A percentile compares a stretch with the other conserved stretches of the same genome.
Evolutionary conservation across 257 asterid genomes (phyloP).

Genomic region (Lithospermum erythrorhizon): DNA sequence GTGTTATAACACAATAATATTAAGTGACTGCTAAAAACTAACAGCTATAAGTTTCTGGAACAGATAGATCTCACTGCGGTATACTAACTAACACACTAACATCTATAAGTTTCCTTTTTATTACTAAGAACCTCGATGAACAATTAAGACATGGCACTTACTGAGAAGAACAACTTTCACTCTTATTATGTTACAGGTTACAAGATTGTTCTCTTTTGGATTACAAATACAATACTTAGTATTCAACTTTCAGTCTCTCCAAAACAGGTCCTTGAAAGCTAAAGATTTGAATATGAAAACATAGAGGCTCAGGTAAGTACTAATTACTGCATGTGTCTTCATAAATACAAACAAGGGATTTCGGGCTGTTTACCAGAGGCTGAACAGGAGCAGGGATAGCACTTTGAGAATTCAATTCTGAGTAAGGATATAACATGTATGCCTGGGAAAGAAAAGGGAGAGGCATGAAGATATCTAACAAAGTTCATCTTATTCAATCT

Average conservation of each 20-base stretch:
- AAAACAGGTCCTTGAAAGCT: background rate
- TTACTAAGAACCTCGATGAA: too few species aligned
- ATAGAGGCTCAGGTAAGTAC: background rate
- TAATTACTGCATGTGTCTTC: background rate
- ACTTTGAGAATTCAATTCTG: conserved; percentile 14
- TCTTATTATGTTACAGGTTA: too few species aligned
- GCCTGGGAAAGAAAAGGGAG: background rate
- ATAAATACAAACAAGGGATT: background rate
- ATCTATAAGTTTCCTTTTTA: too few species aligned
- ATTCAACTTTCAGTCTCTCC: background rate
- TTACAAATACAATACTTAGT: too few species aligned
- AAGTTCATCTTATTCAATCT: too few species aligned
- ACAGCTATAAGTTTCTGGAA: background rate
- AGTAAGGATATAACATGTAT: conserved; percentile 9
- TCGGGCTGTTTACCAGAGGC: conserved; percentile 19
- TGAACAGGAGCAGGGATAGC: conserved; percentile 7
- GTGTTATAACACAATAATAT: too few species aligned
- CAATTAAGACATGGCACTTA: too few species aligned
- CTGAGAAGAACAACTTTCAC: too few species aligned
- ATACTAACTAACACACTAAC: too few species aligned
- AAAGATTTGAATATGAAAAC: background rate
- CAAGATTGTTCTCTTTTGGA: too few species aligned
- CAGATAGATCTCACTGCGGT: background rate
- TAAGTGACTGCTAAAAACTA: too few species aligned
- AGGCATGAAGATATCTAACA: background rate